These are phyloP conservation scores for Luzula sylvatica DNA, from an alignment of 176 grass and related monocot species.

Conservation along the genomic window DNA sequence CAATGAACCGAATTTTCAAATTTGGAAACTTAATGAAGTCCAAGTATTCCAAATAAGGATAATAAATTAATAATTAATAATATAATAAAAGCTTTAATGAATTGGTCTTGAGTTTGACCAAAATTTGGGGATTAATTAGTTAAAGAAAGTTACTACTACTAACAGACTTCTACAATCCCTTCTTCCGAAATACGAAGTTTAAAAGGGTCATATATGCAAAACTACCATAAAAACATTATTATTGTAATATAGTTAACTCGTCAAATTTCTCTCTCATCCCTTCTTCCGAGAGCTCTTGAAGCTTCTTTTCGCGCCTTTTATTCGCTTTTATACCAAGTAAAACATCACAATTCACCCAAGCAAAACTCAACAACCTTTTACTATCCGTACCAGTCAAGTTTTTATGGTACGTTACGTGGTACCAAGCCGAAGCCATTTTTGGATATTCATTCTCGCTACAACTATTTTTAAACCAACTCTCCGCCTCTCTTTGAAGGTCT, in stretches of 20 bases:
- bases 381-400: conserved; percentile 7
- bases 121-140: too few species aligned
- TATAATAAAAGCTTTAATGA: too few species aligned
- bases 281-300: conserved; percentile 6
- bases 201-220: conserved; percentile 1
- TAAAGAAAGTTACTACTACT: too few species aligned
- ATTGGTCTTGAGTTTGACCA: too few species aligned
- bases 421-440: conserved; percentile 81
- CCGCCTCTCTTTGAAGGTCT: conserved; percentile 40
- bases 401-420: conserved; percentile 67
- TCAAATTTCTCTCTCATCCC: conserved; percentile 1
- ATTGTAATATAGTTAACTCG: background rate
- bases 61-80: too few species aligned
- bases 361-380: conserved; percentile 65
- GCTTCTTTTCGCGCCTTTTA: conserved; percentile 16
- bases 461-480: conserved; percentile 37
- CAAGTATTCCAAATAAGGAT: too few species aligned
- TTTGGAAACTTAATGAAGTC: too few species aligned
- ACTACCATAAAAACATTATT: background rate
- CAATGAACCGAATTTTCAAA: too few species aligned
- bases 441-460: conserved; percentile 7
- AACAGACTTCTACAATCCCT: too few species aligned
- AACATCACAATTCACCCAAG: conserved; percentile 51
- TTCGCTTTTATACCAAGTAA: conserved; percentile 52
- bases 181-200: too few species aligned